A percentile compares a stretch with the other conserved stretches of the same genome.
These are phyloP conservation scores for Chamaecrista fasciculata DNA, from an alignment of 306 rosid species.

Conservation along the genomic window DNA sequence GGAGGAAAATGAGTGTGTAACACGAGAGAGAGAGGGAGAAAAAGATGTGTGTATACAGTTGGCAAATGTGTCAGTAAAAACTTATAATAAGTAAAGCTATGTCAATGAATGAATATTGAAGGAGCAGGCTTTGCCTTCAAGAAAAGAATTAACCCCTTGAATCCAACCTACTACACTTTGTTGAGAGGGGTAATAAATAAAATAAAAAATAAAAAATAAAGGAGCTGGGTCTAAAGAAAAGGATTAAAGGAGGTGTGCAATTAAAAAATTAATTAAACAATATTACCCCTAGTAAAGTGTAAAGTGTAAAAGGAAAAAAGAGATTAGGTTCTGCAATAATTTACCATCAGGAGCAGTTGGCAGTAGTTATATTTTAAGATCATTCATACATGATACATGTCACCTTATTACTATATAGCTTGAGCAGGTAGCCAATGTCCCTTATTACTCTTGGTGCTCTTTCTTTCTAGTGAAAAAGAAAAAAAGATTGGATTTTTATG, in stretches of 20 bases:
- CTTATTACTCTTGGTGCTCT: background rate
- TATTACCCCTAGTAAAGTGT: slow-evolving; percentile 34
- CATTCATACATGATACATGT: slow-evolving; percentile 73
- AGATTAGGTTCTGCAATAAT: slow-evolving; percentile 70
- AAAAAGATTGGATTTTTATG: slow-evolving; percentile 52
- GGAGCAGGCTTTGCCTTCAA: slow-evolving; percentile 82
- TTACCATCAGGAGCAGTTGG: slow-evolving; percentile 85
- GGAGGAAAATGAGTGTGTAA: slow-evolving; percentile 79
- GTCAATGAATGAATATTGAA: slow-evolving; percentile 63
- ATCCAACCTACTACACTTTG: slow-evolving; percentile 39
- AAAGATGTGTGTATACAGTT: slow-evolving; percentile 62
- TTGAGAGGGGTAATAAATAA: too few species aligned
- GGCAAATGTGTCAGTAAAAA: slow-evolving; percentile 94
- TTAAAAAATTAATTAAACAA: slow-evolving; percentile 13
- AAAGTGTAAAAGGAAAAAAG: slow-evolving; percentile 36
- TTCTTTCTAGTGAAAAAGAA: slow-evolving; percentile 52
- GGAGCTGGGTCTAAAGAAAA: background rate
- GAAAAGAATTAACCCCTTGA: slow-evolving; percentile 83
- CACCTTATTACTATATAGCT: slow-evolving; percentile 42
- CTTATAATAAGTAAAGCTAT: slow-evolving; percentile 34
- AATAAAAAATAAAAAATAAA: too few species aligned
- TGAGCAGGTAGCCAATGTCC: slow-evolving; percentile 58
- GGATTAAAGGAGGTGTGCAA: background rate
- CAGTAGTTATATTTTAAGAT: slow-evolving; percentile 83
- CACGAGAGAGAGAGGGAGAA: slow-evolving; percentile 40